phyloP scores from a whole-genome alignment of 495 filamentous ascomycete species.

The Chaetomium cochliodes region DNA sequence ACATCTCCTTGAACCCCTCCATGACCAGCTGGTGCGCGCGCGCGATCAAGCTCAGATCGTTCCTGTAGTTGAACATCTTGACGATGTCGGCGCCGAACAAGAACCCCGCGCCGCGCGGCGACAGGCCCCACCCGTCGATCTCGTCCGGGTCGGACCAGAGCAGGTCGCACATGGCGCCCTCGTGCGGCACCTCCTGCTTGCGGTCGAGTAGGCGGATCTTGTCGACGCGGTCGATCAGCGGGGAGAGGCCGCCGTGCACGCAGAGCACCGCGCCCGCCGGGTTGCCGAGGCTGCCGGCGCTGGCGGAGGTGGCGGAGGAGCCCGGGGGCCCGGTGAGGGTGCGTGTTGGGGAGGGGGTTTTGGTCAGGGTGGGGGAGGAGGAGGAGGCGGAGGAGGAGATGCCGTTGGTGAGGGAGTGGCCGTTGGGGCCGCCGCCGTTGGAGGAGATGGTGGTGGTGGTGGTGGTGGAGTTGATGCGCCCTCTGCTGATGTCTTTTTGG shows the following conservation, averaged over 20 bases:
- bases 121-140: constrained; percentile 96
- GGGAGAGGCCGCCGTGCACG: constrained; percentile 90
- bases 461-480: constrained; percentile 10
- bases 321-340: constrained; percentile 69
- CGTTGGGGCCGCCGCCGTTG: neutral
- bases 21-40: constrained; percentile 97
- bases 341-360: constrained; percentile 8
- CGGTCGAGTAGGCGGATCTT: constrained; percentile 94
- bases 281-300: constrained; percentile 61
- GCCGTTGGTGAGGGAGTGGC: constrained; percentile 41
- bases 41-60: constrained; percentile 87
- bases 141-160: constrained; percentile 98
- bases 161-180: constrained; percentile 98
- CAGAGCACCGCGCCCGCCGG: constrained; percentile 84
- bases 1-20: constrained; percentile 99
- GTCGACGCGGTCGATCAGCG: constrained; percentile 89
- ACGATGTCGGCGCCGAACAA: constrained; percentile 96
- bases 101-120: constrained; percentile 92
- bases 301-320: constrained; percentile 68
- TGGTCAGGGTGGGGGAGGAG: neutral
- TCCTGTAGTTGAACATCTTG: constrained; percentile 89
- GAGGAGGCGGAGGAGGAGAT: neutral
- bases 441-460: neutral
- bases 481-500: constrained; percentile 29
- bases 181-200: constrained; percentile 97